Base-by-base conservation (phyloP, 1,139 yeast species). In the Kodamaea arcana region DNA sequence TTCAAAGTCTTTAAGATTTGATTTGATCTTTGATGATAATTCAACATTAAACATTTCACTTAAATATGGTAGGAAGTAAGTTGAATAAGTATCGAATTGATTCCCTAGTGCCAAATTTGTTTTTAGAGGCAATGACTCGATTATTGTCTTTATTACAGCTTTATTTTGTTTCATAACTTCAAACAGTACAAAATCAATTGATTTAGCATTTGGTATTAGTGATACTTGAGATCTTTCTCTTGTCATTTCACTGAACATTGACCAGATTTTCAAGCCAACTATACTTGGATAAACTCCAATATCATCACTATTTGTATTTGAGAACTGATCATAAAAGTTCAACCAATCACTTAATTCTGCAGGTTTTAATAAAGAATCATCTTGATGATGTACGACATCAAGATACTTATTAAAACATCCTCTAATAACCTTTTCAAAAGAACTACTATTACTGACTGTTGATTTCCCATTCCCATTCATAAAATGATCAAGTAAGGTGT, bases 331-430 rank as follows among this genome's bases (percentile, higher is more conserved):
- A 44, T 78, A 75, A 52, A 82, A 83, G 43, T 62, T 72, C 20
- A 85, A 54, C 96, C 96, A 90, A 42, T 87, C 95, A 30, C 86
- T 76, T 11, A 87, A 60, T 28, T 60, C 64, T 11, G 76, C 60
- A 0, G 95, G 87, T 44, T 82, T 83, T 2, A 50, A 46, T 24
- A 87, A 59, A 29, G 80, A 67, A 42, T 76, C 81, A 50, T 86
- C 95, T 32, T 82, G 80, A 45, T 72, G 75, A 39, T 78, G 58
- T 0, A 65, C 73, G 7, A 53, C 56, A 46, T 69, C 75, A 40
- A 69, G 55, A 51, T 81, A 87, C 30, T 72, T 59, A 32, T 81
- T 73, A 57, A 87, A 90, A 48, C 92, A 82, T 2, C 94, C 94
- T 42, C 68, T 68, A 2, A 83, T 56, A 7, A 88, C 76, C 46